A percentile compares a stretch with the other conserved stretches of the same genome.
Conservation (phyloP, 2,329 filamentous ascomycete genomes). For the Aureobasidium pullulans region DNA sequence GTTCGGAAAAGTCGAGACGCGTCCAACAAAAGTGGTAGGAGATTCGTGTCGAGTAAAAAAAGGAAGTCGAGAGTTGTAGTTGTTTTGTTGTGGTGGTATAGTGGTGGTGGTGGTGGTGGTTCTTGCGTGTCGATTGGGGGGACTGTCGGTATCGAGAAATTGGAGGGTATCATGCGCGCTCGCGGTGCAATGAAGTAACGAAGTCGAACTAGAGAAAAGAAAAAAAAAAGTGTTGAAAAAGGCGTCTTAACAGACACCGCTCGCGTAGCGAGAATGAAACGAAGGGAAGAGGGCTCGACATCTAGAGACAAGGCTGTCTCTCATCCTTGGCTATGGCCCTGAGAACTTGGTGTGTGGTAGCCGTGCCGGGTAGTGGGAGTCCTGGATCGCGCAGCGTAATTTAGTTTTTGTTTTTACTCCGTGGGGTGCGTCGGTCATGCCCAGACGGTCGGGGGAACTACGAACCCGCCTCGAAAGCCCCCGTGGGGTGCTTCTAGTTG, state of each 20-base stretch:
- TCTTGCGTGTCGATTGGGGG: neutral
- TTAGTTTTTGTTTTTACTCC: conserved; percentile 12
- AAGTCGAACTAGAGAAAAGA: neutral
- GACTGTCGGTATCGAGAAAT: conserved; percentile 4
- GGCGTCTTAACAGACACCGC: neutral
- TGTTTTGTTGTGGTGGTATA: neutral
- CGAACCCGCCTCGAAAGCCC: conserved; percentile 28
- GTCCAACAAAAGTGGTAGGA: neutral
- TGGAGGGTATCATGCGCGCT: conserved; percentile 7
- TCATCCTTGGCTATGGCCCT: neutral
- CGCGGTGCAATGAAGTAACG: neutral
- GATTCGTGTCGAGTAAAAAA: neutral
- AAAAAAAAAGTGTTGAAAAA: neutral
- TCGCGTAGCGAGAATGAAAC: neutral
- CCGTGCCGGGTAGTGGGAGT: neutral
- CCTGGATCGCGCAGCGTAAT: conserved; percentile 14
- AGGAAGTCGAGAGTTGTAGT: neutral
- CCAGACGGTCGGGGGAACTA: conserved; percentile 27
- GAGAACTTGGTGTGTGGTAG: neutral
- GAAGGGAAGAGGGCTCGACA: neutral
- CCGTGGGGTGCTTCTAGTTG: conserved; percentile 10
- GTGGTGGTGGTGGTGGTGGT: neutral
- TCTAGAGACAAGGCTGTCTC: neutral
- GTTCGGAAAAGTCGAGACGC: neutral
- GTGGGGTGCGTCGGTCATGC: conserved; percentile 19